Base-by-base conservation (phyloP, 139 green algal species). In the Edaphochlamys debaryana region DNA sequence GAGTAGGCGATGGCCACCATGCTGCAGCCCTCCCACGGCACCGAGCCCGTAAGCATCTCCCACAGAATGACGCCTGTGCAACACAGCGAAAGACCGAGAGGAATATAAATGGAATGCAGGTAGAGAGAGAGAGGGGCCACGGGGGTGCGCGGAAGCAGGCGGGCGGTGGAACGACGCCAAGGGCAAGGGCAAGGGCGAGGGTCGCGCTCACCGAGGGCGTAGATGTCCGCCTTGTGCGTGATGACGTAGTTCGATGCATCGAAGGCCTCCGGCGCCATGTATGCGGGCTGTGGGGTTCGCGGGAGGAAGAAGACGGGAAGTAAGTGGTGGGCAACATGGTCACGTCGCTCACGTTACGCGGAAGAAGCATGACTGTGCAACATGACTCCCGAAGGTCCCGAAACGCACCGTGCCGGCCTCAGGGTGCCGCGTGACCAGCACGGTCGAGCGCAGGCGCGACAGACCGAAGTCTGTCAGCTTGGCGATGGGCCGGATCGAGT, bases 1-100 rank as follows among this genome's bases (percentile, higher is more conserved):
- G 63, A 74, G 76, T 82, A 82, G 42, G 76, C 76, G 45, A 82
- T 82, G 76, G 76, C 76, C 62, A 82, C 76, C 76, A 82, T 82
- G 60, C 42, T 67, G 76, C 76, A 82, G n/a, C 76, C 76, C 29
- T 82, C 76, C 76, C 76, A 84, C 11, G 78, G 78, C 30, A 82
- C 63, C 29, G 42, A 54, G 42, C 76, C 42, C 4, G 76, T 82
- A 11, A 82, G 63, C 76, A 82, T 74, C 76, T 82, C 76, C 76
- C 76, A 82, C 32, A 82, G 45, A 9, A 82, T 82, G 20, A 82
- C 76, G 32, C 76, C 76, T 73, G 75, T 0, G 30, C 3, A 27
- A 4, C 15, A 20, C 56, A 64, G 25, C 25, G 56, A 64, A 64
- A 27, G n/a, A n/a, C n/a, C n/a, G n/a, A n/a, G n/a, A n/a, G n/a